Conservation (phyloP, 208 protist species). For the Leishmania mexicana region DNA sequence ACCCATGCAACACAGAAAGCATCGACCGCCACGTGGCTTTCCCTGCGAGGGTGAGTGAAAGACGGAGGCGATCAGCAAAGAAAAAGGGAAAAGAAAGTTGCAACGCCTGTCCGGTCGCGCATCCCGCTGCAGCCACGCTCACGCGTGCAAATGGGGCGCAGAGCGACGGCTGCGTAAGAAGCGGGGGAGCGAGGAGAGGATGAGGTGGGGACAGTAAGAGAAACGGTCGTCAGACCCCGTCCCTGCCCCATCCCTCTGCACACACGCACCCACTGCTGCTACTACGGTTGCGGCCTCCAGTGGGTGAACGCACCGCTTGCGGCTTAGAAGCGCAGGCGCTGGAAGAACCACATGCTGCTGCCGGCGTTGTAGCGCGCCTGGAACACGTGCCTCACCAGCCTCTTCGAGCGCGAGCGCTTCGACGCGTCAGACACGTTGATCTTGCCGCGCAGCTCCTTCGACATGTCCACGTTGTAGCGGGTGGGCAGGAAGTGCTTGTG, state of each 20-base stretch:
- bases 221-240: neutral
- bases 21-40: neutral
- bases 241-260: neutral
- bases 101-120: neutral
- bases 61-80: neutral
- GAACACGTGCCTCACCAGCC: slow-evolving; percentile 91
- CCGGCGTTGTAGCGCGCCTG: slow-evolving; percentile 96
- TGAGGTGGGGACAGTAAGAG: neutral
- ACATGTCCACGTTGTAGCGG: slow-evolving; percentile 95
- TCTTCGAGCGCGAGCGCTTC: slow-evolving; percentile 86
- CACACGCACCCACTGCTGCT: neutral
- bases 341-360: slow-evolving; percentile 99
- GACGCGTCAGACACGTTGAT: slow-evolving; percentile 92
- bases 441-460: slow-evolving; percentile 90
- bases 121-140: neutral
- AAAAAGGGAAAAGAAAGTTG: neutral
- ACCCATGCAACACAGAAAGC: neutral
- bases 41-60: no score
- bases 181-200: neutral
- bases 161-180: neutral
- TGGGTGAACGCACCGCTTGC: neutral
- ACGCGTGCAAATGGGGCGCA: neutral
- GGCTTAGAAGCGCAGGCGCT: slow-evolving; percentile 98
- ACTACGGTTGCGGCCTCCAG: neutral
- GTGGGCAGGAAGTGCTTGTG: slow-evolving; percentile 99